These are phyloP conservation scores for Globisporangium ultimum DNA, from an alignment of 352 stramenopile species.

Conservation along the genomic window DNA sequence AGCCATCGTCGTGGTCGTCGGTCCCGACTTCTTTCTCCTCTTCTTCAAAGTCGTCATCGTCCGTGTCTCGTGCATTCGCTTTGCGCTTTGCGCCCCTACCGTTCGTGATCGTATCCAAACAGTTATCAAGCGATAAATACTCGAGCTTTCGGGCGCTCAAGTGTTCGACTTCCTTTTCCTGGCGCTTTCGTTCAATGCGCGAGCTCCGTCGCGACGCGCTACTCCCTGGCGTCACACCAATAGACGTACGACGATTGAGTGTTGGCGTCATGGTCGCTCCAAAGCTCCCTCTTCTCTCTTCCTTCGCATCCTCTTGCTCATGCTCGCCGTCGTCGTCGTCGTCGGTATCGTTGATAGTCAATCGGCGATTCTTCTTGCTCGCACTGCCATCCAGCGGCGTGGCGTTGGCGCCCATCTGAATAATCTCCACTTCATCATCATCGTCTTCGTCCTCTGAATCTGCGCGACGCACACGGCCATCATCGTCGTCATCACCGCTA, in stretches of 20 bases:
- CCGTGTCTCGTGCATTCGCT: conserved; percentile 6
- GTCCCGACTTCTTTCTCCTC: conserved; percentile 6
- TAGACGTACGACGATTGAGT: background rate
- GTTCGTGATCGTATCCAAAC: conserved; percentile 34
- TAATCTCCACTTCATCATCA: conserved; percentile 56
- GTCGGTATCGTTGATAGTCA: conserved; percentile 57
- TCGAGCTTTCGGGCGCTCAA: conserved; percentile 43
- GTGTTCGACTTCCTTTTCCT: conserved; percentile 43
- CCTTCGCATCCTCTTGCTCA: background rate
- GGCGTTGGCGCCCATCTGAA: conserved; percentile 25
- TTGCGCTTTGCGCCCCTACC: conserved; percentile 11
- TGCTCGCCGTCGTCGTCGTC: conserved; percentile 26
- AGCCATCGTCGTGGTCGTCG: conserved; percentile 29
- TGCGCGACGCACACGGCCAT: background rate
- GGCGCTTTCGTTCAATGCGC: conserved; percentile 50
- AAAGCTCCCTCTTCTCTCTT: conserved; percentile 2
- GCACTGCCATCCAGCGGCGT: conserved; percentile 20
- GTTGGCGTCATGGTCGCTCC: conserved; percentile 5
- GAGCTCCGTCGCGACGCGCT: conserved; percentile 47
- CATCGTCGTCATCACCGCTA: background rate
- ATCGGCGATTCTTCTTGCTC: conserved; percentile 24
- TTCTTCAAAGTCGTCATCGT: conserved; percentile 22
- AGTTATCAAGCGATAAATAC: conserved; percentile 68
- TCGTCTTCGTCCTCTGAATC: conserved; percentile 26
- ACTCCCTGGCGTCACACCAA: conserved; percentile 9